These are phyloP conservation scores for Skeletonema costatum DNA, from an alignment of 108 stramenopile species.

Conservation along the genomic window DNA sequence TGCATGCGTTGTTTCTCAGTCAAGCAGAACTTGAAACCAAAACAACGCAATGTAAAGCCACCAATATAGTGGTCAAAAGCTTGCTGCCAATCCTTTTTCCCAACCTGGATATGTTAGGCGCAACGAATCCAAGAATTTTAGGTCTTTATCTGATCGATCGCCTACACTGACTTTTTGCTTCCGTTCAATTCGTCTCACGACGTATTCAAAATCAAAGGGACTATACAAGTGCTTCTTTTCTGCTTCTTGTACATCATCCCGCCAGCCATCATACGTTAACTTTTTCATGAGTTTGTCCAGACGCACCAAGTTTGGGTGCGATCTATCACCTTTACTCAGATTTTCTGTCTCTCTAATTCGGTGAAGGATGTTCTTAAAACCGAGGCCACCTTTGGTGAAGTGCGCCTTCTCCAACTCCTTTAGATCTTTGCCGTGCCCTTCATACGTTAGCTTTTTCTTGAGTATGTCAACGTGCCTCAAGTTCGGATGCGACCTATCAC, in stretches of 20 bases:
- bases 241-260: slow-evolving; percentile 36
- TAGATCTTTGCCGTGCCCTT: slow-evolving; percentile 36
- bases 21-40: slow-evolving; percentile 6
- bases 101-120: slow-evolving; percentile 42
- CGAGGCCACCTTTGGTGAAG: background rate
- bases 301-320: slow-evolving; percentile 39
- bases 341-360: slow-evolving; percentile 31
- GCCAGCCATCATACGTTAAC: slow-evolving; percentile 50
- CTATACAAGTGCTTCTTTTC: slow-evolving; percentile 30
- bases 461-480: slow-evolving; percentile 25
- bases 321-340: slow-evolving; percentile 47
- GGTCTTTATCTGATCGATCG: background rate
- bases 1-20: slow-evolving; percentile 35
- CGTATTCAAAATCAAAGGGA: background rate
- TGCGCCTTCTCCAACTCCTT: slow-evolving; percentile 13
- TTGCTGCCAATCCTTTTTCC: slow-evolving; percentile 23
- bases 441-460: slow-evolving; percentile 17
- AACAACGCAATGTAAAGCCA: background rate
- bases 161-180: background rate
- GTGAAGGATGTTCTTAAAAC: slow-evolving; percentile 12
- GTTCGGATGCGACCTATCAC: slow-evolving; percentile 53
- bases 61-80: background rate
- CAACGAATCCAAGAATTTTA: slow-evolving; percentile 1
- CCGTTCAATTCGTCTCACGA: background rate
- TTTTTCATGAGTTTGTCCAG: slow-evolving; percentile 30